These are phyloP conservation scores for Ramaria rubella DNA, from an alignment of 768 basidiomycete genomes.

Conservation along the genomic window DNA sequence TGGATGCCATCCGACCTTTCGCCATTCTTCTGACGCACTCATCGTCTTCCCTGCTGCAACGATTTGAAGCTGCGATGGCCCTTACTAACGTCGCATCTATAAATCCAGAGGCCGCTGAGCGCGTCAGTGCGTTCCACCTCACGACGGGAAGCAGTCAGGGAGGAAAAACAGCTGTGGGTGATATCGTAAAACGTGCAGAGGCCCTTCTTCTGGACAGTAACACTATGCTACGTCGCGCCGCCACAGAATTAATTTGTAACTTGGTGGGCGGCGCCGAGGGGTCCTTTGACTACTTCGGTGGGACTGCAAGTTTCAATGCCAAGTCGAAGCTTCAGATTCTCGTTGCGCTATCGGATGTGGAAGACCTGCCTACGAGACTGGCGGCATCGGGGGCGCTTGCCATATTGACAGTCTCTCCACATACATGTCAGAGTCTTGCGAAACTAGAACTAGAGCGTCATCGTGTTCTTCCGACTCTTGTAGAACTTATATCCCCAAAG, in stretches of 20 bases:
- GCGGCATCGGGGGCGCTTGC: slow-evolving; percentile 93
- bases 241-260: slow-evolving; percentile 90
- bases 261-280: slow-evolving; percentile 70
- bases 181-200: slow-evolving; percentile 60
- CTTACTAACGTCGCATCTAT: slow-evolving; percentile 91
- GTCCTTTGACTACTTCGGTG: slow-evolving; percentile 69
- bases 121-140: slow-evolving; percentile 41
- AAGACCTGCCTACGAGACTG: slow-evolving; percentile 75
- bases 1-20: slow-evolving; percentile 81
- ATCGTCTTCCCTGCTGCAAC: slow-evolving; percentile 66
- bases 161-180: slow-evolving; percentile 22
- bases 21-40: slow-evolving; percentile 64
- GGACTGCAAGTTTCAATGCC: slow-evolving; percentile 26
- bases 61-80: slow-evolving; percentile 93
- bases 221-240: slow-evolving; percentile 72
- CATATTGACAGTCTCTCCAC: slow-evolving; percentile 57
- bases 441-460: slow-evolving; percentile 59
- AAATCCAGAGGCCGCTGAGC: slow-evolving; percentile 53
- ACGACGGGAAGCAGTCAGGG: background rate
- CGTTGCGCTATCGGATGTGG: slow-evolving; percentile 78
- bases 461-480: slow-evolving; percentile 58
- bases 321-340: slow-evolving; percentile 74
- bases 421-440: slow-evolving; percentile 55
- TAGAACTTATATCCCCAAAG: slow-evolving; percentile 59
- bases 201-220: slow-evolving; percentile 78